Percentiles rank a stretch among this genome's conserved stretches.
phyloP scores from a whole-genome alignment of 2,329 filamentous ascomycete genomes.

The Penicillium glabrum region DNA sequence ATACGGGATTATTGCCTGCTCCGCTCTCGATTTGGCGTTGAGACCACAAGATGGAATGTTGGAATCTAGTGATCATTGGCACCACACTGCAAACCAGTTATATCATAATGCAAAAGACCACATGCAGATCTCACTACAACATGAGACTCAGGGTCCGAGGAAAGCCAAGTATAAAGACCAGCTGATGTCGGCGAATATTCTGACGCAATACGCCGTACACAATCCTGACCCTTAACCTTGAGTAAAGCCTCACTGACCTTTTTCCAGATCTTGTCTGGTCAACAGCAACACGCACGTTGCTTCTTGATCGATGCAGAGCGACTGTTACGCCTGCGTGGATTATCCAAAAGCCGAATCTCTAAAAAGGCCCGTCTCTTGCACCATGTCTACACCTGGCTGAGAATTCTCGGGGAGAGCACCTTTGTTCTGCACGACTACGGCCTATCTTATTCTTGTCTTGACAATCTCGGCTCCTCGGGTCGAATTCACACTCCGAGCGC shows the following conservation, averaged over 20 bases:
- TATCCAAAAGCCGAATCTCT: conserved; percentile 37
- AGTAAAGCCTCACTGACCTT: conserved; percentile 1
- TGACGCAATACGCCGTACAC: conserved; percentile 33
- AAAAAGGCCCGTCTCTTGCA: conserved; percentile 40
- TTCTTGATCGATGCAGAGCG: conserved; percentile 41
- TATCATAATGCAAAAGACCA: conserved; percentile 32
- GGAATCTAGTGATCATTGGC: conserved; percentile 25
- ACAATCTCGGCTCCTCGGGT: conserved; percentile 16
- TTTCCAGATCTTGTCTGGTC: conserved; percentile 26
- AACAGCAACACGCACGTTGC: conserved; percentile 34
- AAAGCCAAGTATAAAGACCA: conserved; percentile 43
- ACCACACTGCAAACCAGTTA: conserved; percentile 22
- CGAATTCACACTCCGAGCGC: conserved; percentile 2
- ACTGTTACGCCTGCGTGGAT: conserved; percentile 35
- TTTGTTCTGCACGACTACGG: conserved; percentile 32
- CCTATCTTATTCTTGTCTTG: conserved; percentile 21
- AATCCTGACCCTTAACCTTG: no score
- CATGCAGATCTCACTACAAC: conserved; percentile 31
- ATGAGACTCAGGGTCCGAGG: conserved; percentile 28
- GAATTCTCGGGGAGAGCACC: conserved; percentile 38
- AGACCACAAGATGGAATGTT: conserved; percentile 8
- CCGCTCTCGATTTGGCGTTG: conserved; percentile 27
- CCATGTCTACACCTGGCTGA: conserved; percentile 40
- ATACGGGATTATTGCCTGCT: conserved; percentile 30
- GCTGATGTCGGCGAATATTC: conserved; percentile 35